Percentiles rank a stretch among this genome's conserved stretches.
phyloP scores from a whole-genome alignment of 2,329 filamentous ascomycete genomes.

The Lasiodiplodia sp. region DNA sequence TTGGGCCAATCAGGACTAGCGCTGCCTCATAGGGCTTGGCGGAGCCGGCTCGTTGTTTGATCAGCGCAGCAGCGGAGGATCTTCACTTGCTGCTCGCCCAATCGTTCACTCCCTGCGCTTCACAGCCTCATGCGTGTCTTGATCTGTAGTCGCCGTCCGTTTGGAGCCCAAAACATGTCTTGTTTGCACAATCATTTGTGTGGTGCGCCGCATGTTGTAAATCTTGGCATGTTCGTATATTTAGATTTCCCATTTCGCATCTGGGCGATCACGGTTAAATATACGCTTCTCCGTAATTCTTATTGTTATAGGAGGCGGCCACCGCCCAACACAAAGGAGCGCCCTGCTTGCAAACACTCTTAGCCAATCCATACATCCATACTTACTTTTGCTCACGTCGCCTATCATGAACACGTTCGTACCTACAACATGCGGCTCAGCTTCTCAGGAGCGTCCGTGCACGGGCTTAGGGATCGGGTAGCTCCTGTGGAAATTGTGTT shows the following conservation, averaged over 20 bases:
- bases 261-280: conserved; percentile 25
- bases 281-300: conserved; percentile 24
- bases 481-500: background rate
- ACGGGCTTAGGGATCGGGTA: background rate
- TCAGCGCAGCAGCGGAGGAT: conserved; percentile 22
- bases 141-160: background rate
- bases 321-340: background rate
- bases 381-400: background rate
- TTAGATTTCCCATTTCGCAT: conserved; percentile 11
- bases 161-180: background rate
- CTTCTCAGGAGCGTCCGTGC: background rate
- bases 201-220: background rate
- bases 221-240: conserved; percentile 13
- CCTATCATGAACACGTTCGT: background rate
- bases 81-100: conserved; percentile 19
- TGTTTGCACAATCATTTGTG: background rate
- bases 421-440: background rate
- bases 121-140: background rate
- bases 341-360: background rate
- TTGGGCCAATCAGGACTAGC: conserved; percentile 8
- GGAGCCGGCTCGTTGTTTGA: conserved; percentile 14
- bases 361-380: background rate
- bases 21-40: background rate
- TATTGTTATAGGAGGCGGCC: conserved; percentile 2
- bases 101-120: background rate